Percentiles rank a stretch among this genome's conserved stretches.
Conservation (phyloP, 2,329 filamentous ascomycete genomes). For the Exophiala mesophila region DNA sequence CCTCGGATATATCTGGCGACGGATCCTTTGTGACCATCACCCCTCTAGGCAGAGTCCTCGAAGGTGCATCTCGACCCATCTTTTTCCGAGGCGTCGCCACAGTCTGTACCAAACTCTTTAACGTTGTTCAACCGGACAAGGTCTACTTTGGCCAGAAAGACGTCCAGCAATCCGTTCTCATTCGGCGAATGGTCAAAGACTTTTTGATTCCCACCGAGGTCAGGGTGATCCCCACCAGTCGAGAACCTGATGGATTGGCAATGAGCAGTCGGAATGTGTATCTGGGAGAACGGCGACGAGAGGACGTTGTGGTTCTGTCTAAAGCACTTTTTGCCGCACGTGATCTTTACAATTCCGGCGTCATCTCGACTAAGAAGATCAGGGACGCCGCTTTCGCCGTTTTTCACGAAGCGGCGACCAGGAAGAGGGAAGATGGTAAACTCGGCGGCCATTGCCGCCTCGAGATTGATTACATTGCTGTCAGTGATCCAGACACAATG, state of each 20-base stretch:
- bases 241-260: slow-evolving; percentile 77
- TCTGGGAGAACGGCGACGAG: slow-evolving; percentile 68
- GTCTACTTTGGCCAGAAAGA: slow-evolving; percentile 98
- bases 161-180: slow-evolving; percentile 89
- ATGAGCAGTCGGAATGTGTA: slow-evolving; percentile 94
- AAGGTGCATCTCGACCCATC: slow-evolving; percentile 80
- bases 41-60: slow-evolving; percentile 72
- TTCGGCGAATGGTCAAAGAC: slow-evolving; percentile 80
- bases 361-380: slow-evolving; percentile 59
- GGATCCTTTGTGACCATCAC: slow-evolving; percentile 91
- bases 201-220: slow-evolving; percentile 75
- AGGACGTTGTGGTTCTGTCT: slow-evolving; percentile 66
- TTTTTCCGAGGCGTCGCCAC: slow-evolving; percentile 97
- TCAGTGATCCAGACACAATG: slow-evolving; percentile 82
- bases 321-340: slow-evolving; percentile 68
- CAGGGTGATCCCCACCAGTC: slow-evolving; percentile 66
- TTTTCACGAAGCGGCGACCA: slow-evolving; percentile 37
- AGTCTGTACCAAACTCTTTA: slow-evolving; percentile 91
- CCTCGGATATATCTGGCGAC: slow-evolving; percentile 66
- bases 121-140: slow-evolving; percentile 69
- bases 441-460: slow-evolving; percentile 44
- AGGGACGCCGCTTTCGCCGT: slow-evolving; percentile 65
- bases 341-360: slow-evolving; percentile 54
- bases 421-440: slow-evolving; percentile 30
- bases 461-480: slow-evolving; percentile 86